These are phyloP conservation scores for Umbelopsis vinacea DNA, from an alignment of 192 early-diverging fungal species.

Conservation along the genomic window DNA sequence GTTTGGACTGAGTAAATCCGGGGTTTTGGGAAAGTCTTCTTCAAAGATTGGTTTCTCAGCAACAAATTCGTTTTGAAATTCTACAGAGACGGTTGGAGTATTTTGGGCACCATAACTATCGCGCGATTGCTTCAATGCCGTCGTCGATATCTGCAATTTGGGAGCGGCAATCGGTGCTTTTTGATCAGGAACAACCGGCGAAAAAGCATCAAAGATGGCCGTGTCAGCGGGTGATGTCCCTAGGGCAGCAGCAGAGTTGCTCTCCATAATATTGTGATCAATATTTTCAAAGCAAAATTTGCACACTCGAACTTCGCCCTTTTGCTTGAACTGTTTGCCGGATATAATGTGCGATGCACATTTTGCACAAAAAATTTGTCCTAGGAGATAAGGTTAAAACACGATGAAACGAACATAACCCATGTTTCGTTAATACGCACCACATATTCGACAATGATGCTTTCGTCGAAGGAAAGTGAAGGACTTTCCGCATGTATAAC, in stretches of 20 bases:
- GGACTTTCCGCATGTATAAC: conserved; percentile 71
- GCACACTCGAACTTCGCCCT: conserved; percentile 67
- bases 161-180: conserved; percentile 24
- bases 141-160: conserved; percentile 33
- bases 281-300: conserved; percentile 60
- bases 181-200: conserved; percentile 22
- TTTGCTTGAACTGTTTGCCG: conserved; percentile 63
- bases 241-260: background rate
- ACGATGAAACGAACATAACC: background rate
- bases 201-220: background rate
- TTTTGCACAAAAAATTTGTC: conserved; percentile 77
- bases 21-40: background rate
- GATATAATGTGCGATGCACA: conserved; percentile 72
- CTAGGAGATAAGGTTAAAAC: conserved; percentile 27
- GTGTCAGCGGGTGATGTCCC: background rate
- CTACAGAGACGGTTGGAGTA: conserved; percentile 25
- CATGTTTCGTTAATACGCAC: conserved; percentile 39
- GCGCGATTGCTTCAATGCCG: conserved; percentile 33
- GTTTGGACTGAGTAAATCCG: background rate
- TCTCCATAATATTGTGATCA: conserved; percentile 25
- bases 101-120: conserved; percentile 36
- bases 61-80: background rate
- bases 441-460: conserved; percentile 86
- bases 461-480: conserved; percentile 74
- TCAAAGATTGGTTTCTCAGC: background rate